Conservation (phyloP, 2,329 filamentous ascomycete genomes). For the Alternaria sp. region DNA sequence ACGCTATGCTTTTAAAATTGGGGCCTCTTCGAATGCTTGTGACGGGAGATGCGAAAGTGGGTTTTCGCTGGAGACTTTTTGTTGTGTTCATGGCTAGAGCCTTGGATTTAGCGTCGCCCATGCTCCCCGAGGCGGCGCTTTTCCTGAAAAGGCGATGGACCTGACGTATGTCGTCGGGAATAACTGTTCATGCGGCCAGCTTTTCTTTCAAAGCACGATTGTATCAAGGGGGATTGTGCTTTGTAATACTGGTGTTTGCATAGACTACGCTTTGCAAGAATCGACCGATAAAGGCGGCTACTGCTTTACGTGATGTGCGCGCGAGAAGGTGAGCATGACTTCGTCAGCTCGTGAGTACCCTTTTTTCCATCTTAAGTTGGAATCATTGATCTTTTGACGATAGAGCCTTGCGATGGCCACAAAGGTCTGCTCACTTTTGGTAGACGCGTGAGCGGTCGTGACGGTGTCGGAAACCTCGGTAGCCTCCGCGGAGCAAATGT, state of each 20-base stretch:
- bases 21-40: conserved; percentile 1
- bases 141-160: not conserved
- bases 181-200: not conserved
- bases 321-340: not conserved
- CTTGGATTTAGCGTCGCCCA: not conserved
- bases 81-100: not conserved
- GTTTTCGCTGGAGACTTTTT: conserved; percentile 1
- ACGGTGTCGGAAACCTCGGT: not conserved
- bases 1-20: not conserved
- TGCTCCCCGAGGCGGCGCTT: not conserved
- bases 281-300: not conserved
- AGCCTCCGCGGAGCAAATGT: not conserved
- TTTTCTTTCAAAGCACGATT: not conserved
- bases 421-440: not conserved
- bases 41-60: not conserved
- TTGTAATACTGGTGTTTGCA: not conserved
- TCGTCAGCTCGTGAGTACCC: not conserved
- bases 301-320: not conserved
- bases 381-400: not conserved
- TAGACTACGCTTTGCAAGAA: not conserved
- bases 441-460: not conserved
- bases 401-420: not conserved
- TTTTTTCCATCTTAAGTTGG: not conserved
- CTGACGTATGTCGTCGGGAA: not conserved
- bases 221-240: not conserved